phyloP scores from a whole-genome alignment of 306 rosid genomes.

The Urtica urens region DNA sequence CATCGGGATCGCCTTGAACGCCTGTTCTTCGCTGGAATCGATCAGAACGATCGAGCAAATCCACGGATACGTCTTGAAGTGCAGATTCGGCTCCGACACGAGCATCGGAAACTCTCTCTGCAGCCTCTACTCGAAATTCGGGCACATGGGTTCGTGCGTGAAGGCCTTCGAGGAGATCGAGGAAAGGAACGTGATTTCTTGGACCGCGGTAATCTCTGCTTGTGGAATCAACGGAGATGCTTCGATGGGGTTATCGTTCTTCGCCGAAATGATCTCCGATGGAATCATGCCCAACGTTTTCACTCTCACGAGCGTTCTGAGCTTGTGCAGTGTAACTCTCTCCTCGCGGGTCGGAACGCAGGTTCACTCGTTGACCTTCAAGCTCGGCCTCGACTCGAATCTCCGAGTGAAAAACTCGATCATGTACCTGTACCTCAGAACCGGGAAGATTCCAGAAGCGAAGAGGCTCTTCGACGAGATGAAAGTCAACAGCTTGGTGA shows the following conservation, averaged over 20 bases:
- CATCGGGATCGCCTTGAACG: conserved; percentile 54
- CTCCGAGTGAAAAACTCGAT: conserved; percentile 45
- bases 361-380: conserved; percentile 44
- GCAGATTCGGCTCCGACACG: conserved; percentile 45
- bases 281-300: conserved; percentile 59
- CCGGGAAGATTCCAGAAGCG: conserved; percentile 60
- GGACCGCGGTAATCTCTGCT: conserved; percentile 72
- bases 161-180: conserved; percentile 45
- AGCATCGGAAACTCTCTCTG: conserved; percentile 77
- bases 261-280: conserved; percentile 51
- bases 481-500: conserved; percentile 42
- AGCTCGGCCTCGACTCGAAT: conserved; percentile 49
- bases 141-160: conserved; percentile 37
- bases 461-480: conserved; percentile 40
- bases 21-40: conserved; percentile 42
- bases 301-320: conserved; percentile 53
- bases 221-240: conserved; percentile 58
- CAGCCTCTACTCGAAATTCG: conserved; percentile 65
- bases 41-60: conserved; percentile 53
- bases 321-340: conserved; percentile 55
- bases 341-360: conserved; percentile 50
- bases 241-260: conserved; percentile 38
- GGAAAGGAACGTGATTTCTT: conserved; percentile 67
- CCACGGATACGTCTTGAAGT: conserved; percentile 63
- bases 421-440: conserved; percentile 63